Evolutionary conservation across 805 yeast species (phyloP), one percentile per base, ranked within the genome.

Genomic region (Starmera pachycereana): DNA sequence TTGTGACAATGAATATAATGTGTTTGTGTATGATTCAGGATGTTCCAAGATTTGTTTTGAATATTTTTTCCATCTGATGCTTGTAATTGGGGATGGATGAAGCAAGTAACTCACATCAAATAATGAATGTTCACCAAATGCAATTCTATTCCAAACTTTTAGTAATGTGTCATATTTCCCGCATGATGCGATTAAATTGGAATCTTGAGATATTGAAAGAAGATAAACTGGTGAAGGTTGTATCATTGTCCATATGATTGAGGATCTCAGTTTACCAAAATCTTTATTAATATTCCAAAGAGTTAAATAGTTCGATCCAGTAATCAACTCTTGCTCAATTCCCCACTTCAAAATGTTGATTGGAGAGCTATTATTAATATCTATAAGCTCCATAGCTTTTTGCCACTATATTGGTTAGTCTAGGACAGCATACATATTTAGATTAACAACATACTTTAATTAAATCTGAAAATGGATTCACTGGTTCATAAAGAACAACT

Each of bases 81-180:
- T 63, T 0, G 77, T 66, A 1, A 88, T 75, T 39, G 68, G 68
- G 1, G 68, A 53, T 2, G 80, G 76, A 52, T 84, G 94, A n/a
- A 74, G 69, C 18, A 87, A 60, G 49, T 82, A 79, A 0, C 76
- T 62, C 45, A 86, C 62, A 49, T 82, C 92, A 54, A 86, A 87
- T 25, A 69, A 68, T 7, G 79, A 69, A 32, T 76, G 70, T 30
- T 74, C 76, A 25, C 71, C 87, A 51, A 78, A 84, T 8, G 81
- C 72, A 8, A 77, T 66, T 38, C 96, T 64, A 40, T 78, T 69
- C 95, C 96, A 89, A 2, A 86, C 66, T 53, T 85, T 86, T 27
- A 85, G 77, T 12, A 82, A 63, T 30, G 67, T 66, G 55, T 86
- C 95, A 54, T 70, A 74, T 33, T 63, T 64, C 0, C 83, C 78